Conservation (phyloP, 2,329 filamentous ascomycete species). For the Diplodia mutila region DNA sequence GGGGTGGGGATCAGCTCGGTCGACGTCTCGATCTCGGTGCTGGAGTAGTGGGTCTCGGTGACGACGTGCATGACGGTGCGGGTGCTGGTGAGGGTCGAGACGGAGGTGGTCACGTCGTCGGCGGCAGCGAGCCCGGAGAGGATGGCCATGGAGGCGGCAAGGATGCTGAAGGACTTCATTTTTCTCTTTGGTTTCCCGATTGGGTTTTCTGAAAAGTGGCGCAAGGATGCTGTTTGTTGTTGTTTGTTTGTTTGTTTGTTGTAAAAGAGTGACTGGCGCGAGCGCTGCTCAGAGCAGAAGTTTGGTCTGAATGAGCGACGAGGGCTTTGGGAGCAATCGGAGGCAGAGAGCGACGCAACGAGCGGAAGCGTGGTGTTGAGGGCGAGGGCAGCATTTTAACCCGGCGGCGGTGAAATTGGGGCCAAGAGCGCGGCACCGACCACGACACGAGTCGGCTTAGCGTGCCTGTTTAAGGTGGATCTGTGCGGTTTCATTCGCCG, state of each 20-base stretch:
- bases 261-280: slow-evolving; percentile 21
- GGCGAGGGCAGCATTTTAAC: slow-evolving; percentile 13
- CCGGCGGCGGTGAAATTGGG: slow-evolving; percentile 14
- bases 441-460: slow-evolving; percentile 4
- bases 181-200: background rate
- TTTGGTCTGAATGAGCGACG: slow-evolving; percentile 22
- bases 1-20: slow-evolving; percentile 39
- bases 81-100: slow-evolving; percentile 26
- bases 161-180: slow-evolving; percentile 39
- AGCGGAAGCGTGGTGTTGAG: slow-evolving; percentile 22
- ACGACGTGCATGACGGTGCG: slow-evolving; percentile 43
- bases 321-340: background rate
- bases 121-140: slow-evolving; percentile 42
- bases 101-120: slow-evolving; percentile 36
- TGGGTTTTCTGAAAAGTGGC: background rate
- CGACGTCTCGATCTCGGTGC: slow-evolving; percentile 35
- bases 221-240: background rate
- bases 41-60: slow-evolving; percentile 40
- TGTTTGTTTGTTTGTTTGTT: background rate
- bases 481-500: slow-evolving; percentile 21
- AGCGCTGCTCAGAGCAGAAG: slow-evolving; percentile 22
- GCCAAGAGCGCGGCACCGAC: slow-evolving; percentile 14
- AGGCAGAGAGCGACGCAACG: slow-evolving; percentile 16
- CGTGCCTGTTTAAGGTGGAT: slow-evolving; percentile 17
- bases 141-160: slow-evolving; percentile 40